Base-by-base conservation (phyloP, 2,329 filamentous ascomycete genomes). In the Grosmannia clavigera region DNA sequence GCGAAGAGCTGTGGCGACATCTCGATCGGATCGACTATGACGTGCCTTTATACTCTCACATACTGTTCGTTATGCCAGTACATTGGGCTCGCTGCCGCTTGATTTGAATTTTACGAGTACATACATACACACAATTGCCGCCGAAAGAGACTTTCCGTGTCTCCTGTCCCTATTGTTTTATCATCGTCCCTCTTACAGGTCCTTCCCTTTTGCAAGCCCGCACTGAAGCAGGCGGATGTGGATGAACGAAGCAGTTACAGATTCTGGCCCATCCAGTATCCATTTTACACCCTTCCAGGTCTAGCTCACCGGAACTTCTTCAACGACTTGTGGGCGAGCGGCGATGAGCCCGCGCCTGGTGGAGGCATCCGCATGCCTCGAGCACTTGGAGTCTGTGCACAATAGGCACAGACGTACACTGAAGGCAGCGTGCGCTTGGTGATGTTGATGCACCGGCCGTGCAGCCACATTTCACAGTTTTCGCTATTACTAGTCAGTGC, bases 381-480 rank as follows among this genome's bases (percentile, higher is more conserved):
- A 67, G 77, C 75, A 61, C 78, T 81, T 1, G 81, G 79, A 10
- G 81, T 84, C 64, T 83, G 79, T 25, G 80, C 79, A 67, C 83
- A 86, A 63, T 82, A 86, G 1, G 79, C 77, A 67, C 83, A 86
- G 43, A 86, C 81, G 65, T 85, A 86, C 5, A 86, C 80, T 14
- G 76, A 75, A 5, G 83, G 81, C 65, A 81, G 76, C n/a, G 76
- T 77, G 60, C 78, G 75, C 55, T 76, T 76, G 54, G 77, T 79
- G 63, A 85, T 80, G 63, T 82, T 82, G 65, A 85, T 76, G 67
- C 83, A 86, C 60, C 75, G 76, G n/a, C 80, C 81, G 67, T 86
- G 83, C 35, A 85, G 78, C 77, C 79, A 84, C 74, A 83, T 79
- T 66, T 85, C 82, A 67, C 83, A 86, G 29, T 81, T 82, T 71